Conservation (phyloP, 176 grass and related monocot genomes). For the Juncus effusus region DNA sequence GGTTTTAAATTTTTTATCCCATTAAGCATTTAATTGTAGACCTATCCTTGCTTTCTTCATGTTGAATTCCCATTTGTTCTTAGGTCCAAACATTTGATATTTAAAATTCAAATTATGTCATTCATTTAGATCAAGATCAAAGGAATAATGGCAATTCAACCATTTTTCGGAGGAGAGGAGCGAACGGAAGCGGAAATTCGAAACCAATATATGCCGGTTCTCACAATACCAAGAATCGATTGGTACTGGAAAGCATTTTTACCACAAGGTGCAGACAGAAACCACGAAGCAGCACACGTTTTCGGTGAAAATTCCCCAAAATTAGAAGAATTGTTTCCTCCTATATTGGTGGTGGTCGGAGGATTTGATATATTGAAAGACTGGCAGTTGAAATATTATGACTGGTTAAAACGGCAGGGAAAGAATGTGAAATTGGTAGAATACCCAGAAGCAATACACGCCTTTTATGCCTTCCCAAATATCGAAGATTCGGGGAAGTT, state of each 20-base stretch:
- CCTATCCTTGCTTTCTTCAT: no score
- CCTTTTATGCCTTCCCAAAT: constrained; percentile 33
- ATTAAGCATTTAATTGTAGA: no score
- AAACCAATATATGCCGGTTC: constrained; percentile 39
- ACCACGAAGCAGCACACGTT: constrained; percentile 50
- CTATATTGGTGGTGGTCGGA: constrained; percentile 25
- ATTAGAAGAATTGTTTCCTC: constrained; percentile 31
- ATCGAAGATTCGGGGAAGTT: constrained; percentile 17
- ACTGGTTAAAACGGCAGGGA: constrained; percentile 9
- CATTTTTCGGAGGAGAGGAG: constrained; percentile 53
- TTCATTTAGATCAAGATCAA: constrained; percentile 12
- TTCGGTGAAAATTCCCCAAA: constrained; percentile 19
- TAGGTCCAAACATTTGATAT: neutral
- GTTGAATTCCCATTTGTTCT: neutral
- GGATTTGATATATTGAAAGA: constrained; percentile 48
- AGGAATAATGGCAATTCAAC: constrained; percentile 23
- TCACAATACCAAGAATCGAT: constrained; percentile 29
- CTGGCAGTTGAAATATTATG: constrained; percentile 25
- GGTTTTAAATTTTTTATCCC: no score
- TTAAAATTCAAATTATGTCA: neutral
- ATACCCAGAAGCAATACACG: constrained; percentile 31
- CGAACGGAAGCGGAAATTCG: constrained; percentile 30
- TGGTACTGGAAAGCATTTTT: constrained; percentile 51
- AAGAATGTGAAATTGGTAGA: constrained; percentile 28
- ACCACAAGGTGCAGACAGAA: constrained; percentile 34